phyloP scores from a whole-genome alignment of 352 stramenopile genomes.

The Bremia lactucae region DNA sequence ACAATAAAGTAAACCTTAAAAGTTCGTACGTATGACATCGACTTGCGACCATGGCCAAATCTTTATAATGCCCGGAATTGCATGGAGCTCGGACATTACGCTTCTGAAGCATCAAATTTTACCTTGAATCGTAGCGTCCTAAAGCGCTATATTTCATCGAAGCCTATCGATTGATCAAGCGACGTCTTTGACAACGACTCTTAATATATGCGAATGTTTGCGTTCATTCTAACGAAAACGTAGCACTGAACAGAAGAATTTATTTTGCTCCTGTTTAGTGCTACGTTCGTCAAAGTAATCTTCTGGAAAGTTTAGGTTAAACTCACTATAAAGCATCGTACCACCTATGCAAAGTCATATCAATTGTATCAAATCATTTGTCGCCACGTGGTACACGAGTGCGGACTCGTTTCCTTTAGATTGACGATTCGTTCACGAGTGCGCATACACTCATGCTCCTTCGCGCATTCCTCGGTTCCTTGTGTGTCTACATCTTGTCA shows the following conservation, averaged over 20 bases:
- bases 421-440: no score
- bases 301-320: slow-evolving; percentile 11
- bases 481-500: slow-evolving; percentile 11
- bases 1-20: no score
- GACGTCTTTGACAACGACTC: no score
- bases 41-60: no score
- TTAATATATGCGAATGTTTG: no score
- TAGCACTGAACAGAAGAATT: no score
- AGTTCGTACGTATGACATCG: no score
- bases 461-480: slow-evolving; percentile 4
- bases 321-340: slow-evolving; percentile 4
- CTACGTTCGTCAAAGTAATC: slow-evolving; percentile 3
- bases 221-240: no score
- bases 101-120: background rate
- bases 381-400: slow-evolving; percentile 11
- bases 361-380: slow-evolving; percentile 15
- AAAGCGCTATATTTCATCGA: background rate
- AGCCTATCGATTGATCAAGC: background rate
- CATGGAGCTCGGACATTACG: background rate
- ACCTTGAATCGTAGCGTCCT: background rate
- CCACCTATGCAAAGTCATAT: slow-evolving; percentile 1
- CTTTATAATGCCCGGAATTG: no score
- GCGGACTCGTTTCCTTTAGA: no score
- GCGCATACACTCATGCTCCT: no score
- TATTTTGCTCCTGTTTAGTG: background rate